phyloP scores from a whole-genome alignment of 2,329 filamentous ascomycete species.

The Emmonsiellopsis sp. region DNA sequence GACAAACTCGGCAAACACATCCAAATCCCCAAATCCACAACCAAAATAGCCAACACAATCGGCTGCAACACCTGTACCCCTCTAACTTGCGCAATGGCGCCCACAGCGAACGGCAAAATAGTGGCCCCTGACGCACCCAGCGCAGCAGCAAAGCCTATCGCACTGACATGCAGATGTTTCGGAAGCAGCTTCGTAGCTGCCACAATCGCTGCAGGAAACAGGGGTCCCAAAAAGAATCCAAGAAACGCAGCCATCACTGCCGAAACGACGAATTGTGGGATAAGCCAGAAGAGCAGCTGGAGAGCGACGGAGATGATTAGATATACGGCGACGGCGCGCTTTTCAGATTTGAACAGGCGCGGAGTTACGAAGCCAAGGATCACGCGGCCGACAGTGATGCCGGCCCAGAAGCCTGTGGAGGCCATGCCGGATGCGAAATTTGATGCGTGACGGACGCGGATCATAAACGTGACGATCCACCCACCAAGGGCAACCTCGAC shows the following conservation, averaged over 20 bases:
- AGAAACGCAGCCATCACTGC: constrained; percentile 61
- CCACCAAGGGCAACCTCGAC: constrained; percentile 62
- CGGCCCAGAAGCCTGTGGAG: constrained; percentile 76
- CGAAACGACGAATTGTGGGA: constrained; percentile 65
- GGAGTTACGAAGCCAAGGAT: constrained; percentile 68
- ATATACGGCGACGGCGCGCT: constrained; percentile 55
- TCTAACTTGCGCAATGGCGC: constrained; percentile 43
- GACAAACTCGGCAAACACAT: constrained; percentile 20
- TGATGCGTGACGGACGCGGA: constrained; percentile 59
- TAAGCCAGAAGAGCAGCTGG: constrained; percentile 70
- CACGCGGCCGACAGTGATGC: constrained; percentile 65
- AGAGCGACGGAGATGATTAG: constrained; percentile 53
- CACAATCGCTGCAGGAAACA: constrained; percentile 68
- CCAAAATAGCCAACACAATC: constrained; percentile 47
- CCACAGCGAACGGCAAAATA: constrained; percentile 35
- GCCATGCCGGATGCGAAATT: constrained; percentile 65
- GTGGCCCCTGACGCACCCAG: constrained; percentile 63
- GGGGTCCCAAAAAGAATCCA: constrained; percentile 70
- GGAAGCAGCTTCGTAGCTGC: constrained; percentile 66
- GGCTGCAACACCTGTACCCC: constrained; percentile 53
- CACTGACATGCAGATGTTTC: constrained; percentile 62
- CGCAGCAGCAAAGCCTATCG: constrained; percentile 70
- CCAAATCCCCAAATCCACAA: constrained; percentile 44
- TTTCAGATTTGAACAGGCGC: constrained; percentile 54
- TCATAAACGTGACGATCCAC: constrained; percentile 83